Evolutionary conservation across 129 eudicot genomes (phyloP), one percentile per base, ranked within the genome.

Genomic region (Arctium minus): DNA sequence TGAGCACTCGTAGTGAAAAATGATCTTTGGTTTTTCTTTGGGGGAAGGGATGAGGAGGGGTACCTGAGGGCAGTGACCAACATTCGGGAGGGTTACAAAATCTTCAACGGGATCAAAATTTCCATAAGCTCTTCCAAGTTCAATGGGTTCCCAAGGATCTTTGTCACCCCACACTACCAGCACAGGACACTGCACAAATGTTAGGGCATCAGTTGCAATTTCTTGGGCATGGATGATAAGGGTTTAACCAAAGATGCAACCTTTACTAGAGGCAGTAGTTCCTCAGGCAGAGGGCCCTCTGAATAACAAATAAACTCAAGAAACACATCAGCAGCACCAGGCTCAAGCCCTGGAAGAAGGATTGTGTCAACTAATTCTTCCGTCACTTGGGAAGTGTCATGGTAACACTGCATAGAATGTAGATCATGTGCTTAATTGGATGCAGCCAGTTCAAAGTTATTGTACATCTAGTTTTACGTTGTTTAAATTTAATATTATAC

Each of bases 141-240:
- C 95, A 81, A 96, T 88, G 53, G 99, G 99, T 80, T 96, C 99
- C 99, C 99, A 96, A 31, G 99, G 99, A 96, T 96, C 99, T 84
- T 89, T 96, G 56, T 96, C 99, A 65, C 99, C 99, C 99, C 99
- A 96, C 22, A 82, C 99, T 74, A 93, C 92, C 86, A 96, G 74
- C 50, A 96, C 98, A 75, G 99, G 99, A 75, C 98, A 93, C 99
- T 95, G 64, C 71, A 88, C 77, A 82, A 39, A 83, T 7, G 18
- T 30, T 60, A 68, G 31, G 12, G 35, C 33, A 73, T 75, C 71
- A 70, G 31, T 64, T 82, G 29, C 30, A 78, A 8, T 69, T 83
- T 22, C 38, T 6, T 44, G 68, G 75, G 44, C 17, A 44, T 69
- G 31, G 62, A 30, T 17, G 13, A 3, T 27, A 35, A 56, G 46